Conservation (phyloP, 768 basidiomycete species). For the Amanita phalloides region DNA sequence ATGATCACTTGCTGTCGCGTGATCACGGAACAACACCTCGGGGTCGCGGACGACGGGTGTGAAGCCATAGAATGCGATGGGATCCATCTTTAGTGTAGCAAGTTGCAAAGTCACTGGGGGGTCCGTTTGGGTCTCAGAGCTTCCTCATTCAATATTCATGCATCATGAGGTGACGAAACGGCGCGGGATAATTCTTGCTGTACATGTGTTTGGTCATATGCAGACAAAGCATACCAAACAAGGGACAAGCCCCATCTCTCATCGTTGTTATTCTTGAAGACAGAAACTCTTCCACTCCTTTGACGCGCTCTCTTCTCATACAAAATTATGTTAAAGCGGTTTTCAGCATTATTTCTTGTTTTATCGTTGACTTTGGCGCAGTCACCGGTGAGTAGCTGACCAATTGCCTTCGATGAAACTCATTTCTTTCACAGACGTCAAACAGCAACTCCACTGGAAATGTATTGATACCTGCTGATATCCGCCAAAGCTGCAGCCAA, state of each 20-base stretch:
- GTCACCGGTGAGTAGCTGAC: conserved; percentile 25
- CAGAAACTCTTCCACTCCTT: conserved; percentile 36
- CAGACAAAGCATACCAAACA: not conserved
- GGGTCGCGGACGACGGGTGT: conserved; percentile 38
- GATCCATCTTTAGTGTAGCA: not conserved
- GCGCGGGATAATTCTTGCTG: too few species aligned
- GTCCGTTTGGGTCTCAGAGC: too few species aligned
- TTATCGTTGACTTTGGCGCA: conserved; percentile 42
- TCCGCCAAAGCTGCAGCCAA: conserved; percentile 39
- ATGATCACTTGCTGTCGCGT: conserved; percentile 28
- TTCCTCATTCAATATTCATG: too few species aligned
- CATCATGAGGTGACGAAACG: too few species aligned
- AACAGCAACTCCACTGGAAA: conserved; percentile 21
- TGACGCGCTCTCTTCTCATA: conserved; percentile 13
- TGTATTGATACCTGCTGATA: conserved; percentile 58
- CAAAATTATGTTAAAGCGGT: conserved; percentile 36
- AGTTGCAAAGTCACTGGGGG: too few species aligned
- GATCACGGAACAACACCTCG: conserved; percentile 33
- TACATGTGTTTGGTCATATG: too few species aligned
- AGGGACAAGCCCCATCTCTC: not conserved
- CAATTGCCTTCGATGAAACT: not conserved
- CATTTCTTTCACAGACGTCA: not conserved
- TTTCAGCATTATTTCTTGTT: conserved; percentile 41
- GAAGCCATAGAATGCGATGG: conserved; percentile 31
- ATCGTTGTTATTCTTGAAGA: conserved; percentile 13